phyloP scores from a whole-genome alignment of 768 basidiomycete genomes.

The Piloderma croceum region DNA sequence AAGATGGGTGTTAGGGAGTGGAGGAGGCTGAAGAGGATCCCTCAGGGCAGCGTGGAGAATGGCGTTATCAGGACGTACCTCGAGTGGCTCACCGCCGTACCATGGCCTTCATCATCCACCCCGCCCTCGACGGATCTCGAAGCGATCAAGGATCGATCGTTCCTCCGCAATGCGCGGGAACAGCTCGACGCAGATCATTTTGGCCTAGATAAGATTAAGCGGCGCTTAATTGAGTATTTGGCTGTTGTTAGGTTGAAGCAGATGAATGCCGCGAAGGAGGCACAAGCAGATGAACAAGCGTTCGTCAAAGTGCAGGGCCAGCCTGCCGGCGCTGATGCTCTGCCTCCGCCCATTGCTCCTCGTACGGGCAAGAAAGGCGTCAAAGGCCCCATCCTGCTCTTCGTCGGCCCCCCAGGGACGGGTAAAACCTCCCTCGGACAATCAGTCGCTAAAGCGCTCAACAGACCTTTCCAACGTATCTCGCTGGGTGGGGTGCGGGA shows the following conservation, averaged over 20 bases:
- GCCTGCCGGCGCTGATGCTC: conserved; percentile 10
- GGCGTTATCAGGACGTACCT: conserved; percentile 86
- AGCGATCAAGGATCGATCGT: conserved; percentile 45
- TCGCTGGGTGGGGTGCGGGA: conserved; percentile 90
- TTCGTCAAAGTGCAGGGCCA: conserved; percentile 21
- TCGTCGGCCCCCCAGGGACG: conserved; percentile 87
- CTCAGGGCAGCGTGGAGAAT: conserved; percentile 84
- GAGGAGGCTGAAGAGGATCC: conserved; percentile 80
- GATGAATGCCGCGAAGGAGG: conserved; percentile 17
- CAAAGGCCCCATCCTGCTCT: conserved; percentile 72
- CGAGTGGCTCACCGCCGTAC: conserved; percentile 83
- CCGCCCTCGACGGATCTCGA: conserved; percentile 11
- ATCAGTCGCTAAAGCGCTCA: conserved; percentile 77
- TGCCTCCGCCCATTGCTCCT: conserved; percentile 3
- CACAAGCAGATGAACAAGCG: conserved; percentile 13
- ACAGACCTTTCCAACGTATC: conserved; percentile 86
- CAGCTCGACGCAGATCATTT: conserved; percentile 90
- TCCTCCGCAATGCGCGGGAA: conserved; percentile 63
- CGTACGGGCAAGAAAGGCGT: conserved; percentile 34
- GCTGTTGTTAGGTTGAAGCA: conserved; percentile 68
- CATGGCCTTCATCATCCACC: conserved; percentile 63
- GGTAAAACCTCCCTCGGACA: conserved; percentile 91
- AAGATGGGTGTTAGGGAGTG: conserved; percentile 81
- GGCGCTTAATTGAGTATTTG: conserved; percentile 85
- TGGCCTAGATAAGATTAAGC: conserved; percentile 89